phyloP scores from a whole-genome alignment of 2,329 filamentous ascomycete species.

The Phialocephala subalpina region DNA sequence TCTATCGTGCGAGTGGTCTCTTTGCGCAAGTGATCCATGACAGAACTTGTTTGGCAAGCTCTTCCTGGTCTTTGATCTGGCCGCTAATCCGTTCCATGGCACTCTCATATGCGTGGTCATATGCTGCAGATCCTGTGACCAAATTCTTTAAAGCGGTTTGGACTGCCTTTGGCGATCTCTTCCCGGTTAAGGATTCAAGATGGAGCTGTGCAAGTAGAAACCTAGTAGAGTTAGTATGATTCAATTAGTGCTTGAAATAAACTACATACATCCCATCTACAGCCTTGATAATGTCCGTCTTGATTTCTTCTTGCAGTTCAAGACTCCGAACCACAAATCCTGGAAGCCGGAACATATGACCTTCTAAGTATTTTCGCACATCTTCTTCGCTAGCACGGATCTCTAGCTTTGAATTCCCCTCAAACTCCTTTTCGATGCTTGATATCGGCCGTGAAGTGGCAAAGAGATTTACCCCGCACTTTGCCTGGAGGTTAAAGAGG shows the following conservation, averaged over 20 bases:
- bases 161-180: slow-evolving; percentile 46
- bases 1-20: slow-evolving; percentile 46
- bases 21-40: slow-evolving; percentile 44
- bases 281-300: slow-evolving; percentile 11
- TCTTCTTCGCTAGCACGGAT: slow-evolving; percentile 45
- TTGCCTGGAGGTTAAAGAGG: slow-evolving; percentile 36
- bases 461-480: slow-evolving; percentile 37
- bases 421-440: slow-evolving; percentile 37
- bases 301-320: slow-evolving; percentile 35
- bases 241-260: not conserved
- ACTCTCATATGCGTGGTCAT: slow-evolving; percentile 49
- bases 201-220: slow-evolving; percentile 42
- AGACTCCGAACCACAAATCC: slow-evolving; percentile 25
- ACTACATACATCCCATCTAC: slow-evolving; percentile 38
- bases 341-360: slow-evolving; percentile 33
- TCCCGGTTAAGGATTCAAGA: slow-evolving; percentile 43
- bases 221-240: slow-evolving; percentile 29
- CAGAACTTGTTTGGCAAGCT: slow-evolving; percentile 14
- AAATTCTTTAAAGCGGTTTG: slow-evolving; percentile 43
- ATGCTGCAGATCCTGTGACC: too few species aligned
- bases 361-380: slow-evolving; percentile 41
- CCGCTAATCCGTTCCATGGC: slow-evolving; percentile 54
- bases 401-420: slow-evolving; percentile 31
- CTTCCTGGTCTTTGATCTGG: not conserved
- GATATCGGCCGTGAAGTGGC: slow-evolving; percentile 44